A percentile compares a stretch with the other conserved stretches of the same genome.
Evolutionary conservation across 2,329 filamentous ascomycete genomes (phyloP).

Genomic region (Knufia fluminis): DNA sequence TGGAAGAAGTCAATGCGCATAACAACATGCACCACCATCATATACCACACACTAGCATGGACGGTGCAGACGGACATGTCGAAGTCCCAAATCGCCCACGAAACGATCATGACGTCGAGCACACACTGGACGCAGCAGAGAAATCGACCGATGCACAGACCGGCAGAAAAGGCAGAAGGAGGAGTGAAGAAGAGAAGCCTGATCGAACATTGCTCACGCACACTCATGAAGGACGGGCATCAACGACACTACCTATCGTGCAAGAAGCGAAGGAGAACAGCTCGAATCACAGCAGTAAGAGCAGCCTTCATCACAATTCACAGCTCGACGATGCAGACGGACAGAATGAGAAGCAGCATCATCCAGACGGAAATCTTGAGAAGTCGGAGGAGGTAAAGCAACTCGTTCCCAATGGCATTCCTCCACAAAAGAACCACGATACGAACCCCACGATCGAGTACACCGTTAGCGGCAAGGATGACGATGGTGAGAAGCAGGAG

Average conservation of each 20-base stretch:
- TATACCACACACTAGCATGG: not conserved
- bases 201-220: slow-evolving; percentile 50
- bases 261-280: slow-evolving; percentile 76
- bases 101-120: slow-evolving; percentile 35
- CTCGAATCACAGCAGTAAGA: not conserved
- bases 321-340: slow-evolving; percentile 26
- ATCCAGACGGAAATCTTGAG: slow-evolving; percentile 4
- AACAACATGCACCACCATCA: slow-evolving; percentile 6
- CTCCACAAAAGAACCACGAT: not conserved
- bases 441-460: not conserved
- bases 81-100: slow-evolving; percentile 24
- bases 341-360: slow-evolving; percentile 21
- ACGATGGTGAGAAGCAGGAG: slow-evolving; percentile 6
- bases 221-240: slow-evolving; percentile 46
- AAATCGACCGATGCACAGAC: slow-evolving; percentile 52
- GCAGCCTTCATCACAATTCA: not conserved
- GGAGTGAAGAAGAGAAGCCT: slow-evolving; percentile 51
- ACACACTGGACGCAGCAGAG: slow-evolving; percentile 52
- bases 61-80: slow-evolving; percentile 8
- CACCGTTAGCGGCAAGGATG: slow-evolving; percentile 10
- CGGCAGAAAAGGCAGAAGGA: slow-evolving; percentile 28
- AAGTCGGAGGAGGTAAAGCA: too few species aligned
- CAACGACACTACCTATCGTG: slow-evolving; percentile 66
- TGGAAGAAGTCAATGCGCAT: slow-evolving; percentile 9
- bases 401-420: too few species aligned